phyloP scores from a whole-genome alignment of 257 asterid genomes.

The Solanum pinnatisectum region DNA sequence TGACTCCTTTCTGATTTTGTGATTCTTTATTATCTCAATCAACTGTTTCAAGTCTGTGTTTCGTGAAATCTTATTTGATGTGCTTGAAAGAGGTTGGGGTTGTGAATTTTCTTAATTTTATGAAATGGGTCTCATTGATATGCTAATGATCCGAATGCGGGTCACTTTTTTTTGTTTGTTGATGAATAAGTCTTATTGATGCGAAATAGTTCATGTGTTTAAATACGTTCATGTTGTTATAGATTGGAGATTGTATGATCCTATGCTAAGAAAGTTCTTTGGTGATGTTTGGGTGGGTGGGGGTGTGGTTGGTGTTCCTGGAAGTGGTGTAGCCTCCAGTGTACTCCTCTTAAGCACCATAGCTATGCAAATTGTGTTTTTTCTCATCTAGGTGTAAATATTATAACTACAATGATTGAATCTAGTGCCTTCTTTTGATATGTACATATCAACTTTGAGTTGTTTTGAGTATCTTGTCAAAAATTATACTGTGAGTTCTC shows the following conservation, averaged over 20 bases:
- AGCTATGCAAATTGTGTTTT: neutral
- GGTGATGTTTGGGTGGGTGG: neutral
- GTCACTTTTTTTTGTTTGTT: neutral
- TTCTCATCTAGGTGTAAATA: neutral
- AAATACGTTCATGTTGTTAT: neutral
- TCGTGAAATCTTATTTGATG: neutral
- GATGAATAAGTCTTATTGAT: neutral
- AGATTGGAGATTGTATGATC: neutral
- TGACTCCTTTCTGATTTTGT: neutral
- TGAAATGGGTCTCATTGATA: neutral
- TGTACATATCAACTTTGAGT: neutral
- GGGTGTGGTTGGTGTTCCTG: neutral
- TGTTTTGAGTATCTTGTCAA: neutral
- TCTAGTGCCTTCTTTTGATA: neutral
- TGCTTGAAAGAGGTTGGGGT: neutral
- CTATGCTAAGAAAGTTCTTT: neutral
- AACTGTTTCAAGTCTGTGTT: neutral
- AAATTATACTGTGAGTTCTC: neutral
- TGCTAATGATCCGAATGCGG: neutral
- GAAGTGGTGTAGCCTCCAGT: neutral
- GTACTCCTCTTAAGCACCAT: neutral
- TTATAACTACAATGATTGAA: neutral
- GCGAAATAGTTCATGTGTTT: neutral
- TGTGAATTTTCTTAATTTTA: neutral
- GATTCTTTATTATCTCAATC: neutral